These are phyloP conservation scores for Trametes polyzona DNA, from an alignment of 1,284 basidiomycete genomes.

Conservation along the genomic window DNA sequence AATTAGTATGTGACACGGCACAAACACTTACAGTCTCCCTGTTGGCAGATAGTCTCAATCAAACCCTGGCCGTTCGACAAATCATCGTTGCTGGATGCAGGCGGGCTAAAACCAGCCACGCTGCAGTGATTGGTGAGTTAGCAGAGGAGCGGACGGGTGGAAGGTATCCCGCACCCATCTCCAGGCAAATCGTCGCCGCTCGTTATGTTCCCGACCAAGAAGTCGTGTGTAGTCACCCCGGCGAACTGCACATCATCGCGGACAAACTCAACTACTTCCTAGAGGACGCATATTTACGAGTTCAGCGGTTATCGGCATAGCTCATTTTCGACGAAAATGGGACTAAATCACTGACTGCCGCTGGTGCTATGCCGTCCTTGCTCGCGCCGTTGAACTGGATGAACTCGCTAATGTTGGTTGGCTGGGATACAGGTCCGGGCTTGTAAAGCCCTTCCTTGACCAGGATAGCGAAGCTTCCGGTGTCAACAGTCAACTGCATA, in stretches of 20 bases:
- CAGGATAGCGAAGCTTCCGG: constrained; percentile 13
- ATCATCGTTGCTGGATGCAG: constrained; percentile 13
- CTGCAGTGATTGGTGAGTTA: not conserved
- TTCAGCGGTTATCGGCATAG: too few species aligned
- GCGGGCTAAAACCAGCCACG: constrained; percentile 17
- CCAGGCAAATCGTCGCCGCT: constrained; percentile 11
- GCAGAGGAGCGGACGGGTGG: too few species aligned
- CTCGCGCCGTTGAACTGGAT: constrained; percentile 17
- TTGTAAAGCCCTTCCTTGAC: constrained; percentile 13
- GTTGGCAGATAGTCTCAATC: constrained; percentile 12
- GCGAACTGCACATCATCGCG: constrained; percentile 13
- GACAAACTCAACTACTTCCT: constrained; percentile 11
- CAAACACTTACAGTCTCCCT: constrained; percentile 8
- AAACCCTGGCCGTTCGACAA: constrained; percentile 14
- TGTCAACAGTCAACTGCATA: constrained; percentile 14
- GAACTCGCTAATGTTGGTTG: constrained; percentile 15
- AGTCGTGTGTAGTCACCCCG: constrained; percentile 3
- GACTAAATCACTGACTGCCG: not conserved
- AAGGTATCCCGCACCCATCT: constrained; percentile 3
- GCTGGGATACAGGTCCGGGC: constrained; percentile 7
- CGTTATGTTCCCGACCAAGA: constrained; percentile 16
- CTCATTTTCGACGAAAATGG: too few species aligned
- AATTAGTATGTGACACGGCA: too few species aligned
- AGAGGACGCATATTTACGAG: not conserved
- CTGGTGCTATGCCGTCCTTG: constrained; percentile 10